Evolutionary conservation across 225 moss, liverwort and hornwort genomes (phyloP), one percentile per base, ranked within the genome.

Genomic region (Physcomitrellopsis africana): DNA sequence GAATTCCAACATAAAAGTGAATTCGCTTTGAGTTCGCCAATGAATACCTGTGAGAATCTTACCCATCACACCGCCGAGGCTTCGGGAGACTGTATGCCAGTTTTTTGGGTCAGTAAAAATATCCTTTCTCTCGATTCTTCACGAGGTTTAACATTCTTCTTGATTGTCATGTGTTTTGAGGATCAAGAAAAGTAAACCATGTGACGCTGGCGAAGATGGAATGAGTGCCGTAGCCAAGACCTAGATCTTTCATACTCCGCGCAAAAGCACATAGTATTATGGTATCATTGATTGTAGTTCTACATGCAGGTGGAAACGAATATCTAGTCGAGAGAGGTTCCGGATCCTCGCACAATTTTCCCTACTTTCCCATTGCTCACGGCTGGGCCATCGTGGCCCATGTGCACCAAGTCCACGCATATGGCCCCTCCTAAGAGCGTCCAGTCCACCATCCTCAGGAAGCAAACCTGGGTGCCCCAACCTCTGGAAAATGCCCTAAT

Each of bases 281-380:
- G 29, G 11, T 85, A 87, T 2, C 87, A 86, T 5, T 87, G 90
- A 67, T 90, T 87, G 2, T 80, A 70, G 70, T 90, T 87, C 90
- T 86, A 90, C 46, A 90, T 13, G 68, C 87, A 87, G 24, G 90
- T 90, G 49, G 90, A 87, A 14, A 90, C 79, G 52, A 87, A 87
- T 18, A 87, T 72, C 44, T 90, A 81, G 55, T 90, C 81, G 90
- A 87, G 24, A 24, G 24, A 24, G 51, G 87, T 83, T 1, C 81
- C 79, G 66, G 87, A 87, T n/a, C 79, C 77, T 41, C 79, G 76
- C 29, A 90, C 79, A n/a, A 83, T 87, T 67, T 82, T 43, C 14
- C 90, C 89, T 86, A 83, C 12, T 16, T 74, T 70, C 8, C 80
- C 85, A 41, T 86, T 88, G 1, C 58, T 46, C 54, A 85, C 80